Base-by-base conservation (phyloP, 805 yeast genomes). In the Candida dajiaensis region DNA sequence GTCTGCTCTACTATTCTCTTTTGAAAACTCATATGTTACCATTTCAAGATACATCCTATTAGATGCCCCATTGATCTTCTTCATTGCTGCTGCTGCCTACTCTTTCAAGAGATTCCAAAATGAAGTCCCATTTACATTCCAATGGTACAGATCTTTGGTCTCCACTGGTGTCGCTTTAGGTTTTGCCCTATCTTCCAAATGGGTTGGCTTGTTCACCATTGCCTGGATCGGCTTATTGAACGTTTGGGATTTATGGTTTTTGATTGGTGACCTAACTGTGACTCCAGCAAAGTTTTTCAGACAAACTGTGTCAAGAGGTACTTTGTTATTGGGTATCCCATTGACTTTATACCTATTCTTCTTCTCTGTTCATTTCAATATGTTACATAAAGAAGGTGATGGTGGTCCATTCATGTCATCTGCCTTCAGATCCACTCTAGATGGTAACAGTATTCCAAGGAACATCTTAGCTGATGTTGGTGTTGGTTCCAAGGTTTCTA, bases 151-250 rank as follows among this genome's bases (percentile, higher is more conserved):
- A 58, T 66, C 80, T n/a, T 65, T 86, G 54, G 23, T 80, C 25
- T 72, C 81, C n/a, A 73, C 87, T 38, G 86, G 85, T 54, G 62
- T 82, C 44, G 80, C 81, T n/a, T 67, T 85, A 48, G 95, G 94
- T 44, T 69, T 85, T 48, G 85, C 94, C 4, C 67, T 81, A 19
- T 77, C 85, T 21, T 79, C 90, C 28, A 86, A 86, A 65, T 85
- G 94, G 94, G 94, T 85, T 40, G 95, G 95, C 51, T 67, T 85
- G 36, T 85, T 85, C 68, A 86, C 95, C 18, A 62, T 86, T 47
- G 84, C 84, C 4, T 86, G 92, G 92, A 75, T 81, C 49, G 95
- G 94, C 44, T 44, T 73, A 2, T 63, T 76, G 48, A 83, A 85
- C 58, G 62, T 76, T 16, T 69, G 75, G 62, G 84, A 81, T 57